These are phyloP conservation scores for Endothia cerciana DNA, from an alignment of 2,329 filamentous ascomycete genomes.

Conservation along the genomic window DNA sequence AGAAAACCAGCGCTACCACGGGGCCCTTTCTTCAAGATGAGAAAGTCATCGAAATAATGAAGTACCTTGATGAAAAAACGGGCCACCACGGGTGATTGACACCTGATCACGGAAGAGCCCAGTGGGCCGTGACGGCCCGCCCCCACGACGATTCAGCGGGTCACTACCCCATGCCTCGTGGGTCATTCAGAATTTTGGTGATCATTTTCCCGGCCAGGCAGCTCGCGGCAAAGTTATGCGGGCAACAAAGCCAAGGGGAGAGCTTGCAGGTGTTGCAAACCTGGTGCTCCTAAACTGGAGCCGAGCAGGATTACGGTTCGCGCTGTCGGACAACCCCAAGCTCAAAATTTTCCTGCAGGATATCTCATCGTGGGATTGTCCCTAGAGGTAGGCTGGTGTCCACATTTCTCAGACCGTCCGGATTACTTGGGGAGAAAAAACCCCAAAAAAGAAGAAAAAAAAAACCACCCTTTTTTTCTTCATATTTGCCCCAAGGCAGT, in stretches of 20 bases:
- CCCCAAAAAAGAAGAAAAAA: neutral
- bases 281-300: neutral
- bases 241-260: neutral
- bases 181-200: too few species aligned
- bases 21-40: neutral
- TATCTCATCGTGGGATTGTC: neutral
- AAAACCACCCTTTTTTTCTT: too few species aligned
- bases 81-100: slow-evolving; percentile 1
- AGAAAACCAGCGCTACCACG: neutral
- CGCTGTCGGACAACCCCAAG: neutral
- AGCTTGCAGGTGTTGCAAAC: neutral
- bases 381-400: neutral
- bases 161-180: neutral
- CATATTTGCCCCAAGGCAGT: neutral
- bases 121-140: slow-evolving; percentile 6
- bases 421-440: neutral
- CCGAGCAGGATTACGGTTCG: neutral
- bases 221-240: neutral
- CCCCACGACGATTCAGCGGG: slow-evolving; percentile 2
- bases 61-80: neutral
- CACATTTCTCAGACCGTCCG: neutral
- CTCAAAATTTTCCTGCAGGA: neutral
- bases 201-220: neutral
- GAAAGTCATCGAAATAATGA: neutral
- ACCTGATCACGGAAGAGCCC: neutral